These are phyloP conservation scores for Claviceps sp. DNA, from an alignment of 2,329 filamentous ascomycete genomes.

Conservation along the genomic window DNA sequence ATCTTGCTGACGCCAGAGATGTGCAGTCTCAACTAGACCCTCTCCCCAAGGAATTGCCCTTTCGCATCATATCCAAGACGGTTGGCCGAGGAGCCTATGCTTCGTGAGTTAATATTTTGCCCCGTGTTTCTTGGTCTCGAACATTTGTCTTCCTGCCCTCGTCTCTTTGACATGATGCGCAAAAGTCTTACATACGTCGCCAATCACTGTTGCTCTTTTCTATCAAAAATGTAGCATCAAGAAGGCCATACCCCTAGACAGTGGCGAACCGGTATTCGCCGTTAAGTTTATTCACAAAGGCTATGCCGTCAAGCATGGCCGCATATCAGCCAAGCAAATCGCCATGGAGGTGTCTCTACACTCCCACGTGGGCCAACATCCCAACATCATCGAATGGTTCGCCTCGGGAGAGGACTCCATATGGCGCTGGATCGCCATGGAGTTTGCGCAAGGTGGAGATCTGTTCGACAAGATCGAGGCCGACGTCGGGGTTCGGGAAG, in stretches of 20 bases:
- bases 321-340: slow-evolving; percentile 78
- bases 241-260: slow-evolving; percentile 68
- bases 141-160: neutral
- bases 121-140: neutral
- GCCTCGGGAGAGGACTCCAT: slow-evolving; percentile 69
- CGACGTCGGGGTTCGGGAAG: slow-evolving; percentile 83
- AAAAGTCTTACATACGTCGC: neutral
- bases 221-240: slow-evolving; percentile 52
- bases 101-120: slow-evolving; percentile 46
- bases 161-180: neutral
- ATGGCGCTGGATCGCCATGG: slow-evolving; percentile 98
- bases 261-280: slow-evolving; percentile 67
- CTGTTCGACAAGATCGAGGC: slow-evolving; percentile 99
- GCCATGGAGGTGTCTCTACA: slow-evolving; percentile 86
- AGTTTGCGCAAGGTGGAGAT: slow-evolving; percentile 87
- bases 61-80: slow-evolving; percentile 89
- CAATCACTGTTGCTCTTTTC: slow-evolving; percentile 3
- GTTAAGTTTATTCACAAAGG: slow-evolving; percentile 99
- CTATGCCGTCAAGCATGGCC: slow-evolving; percentile 79
- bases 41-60: slow-evolving; percentile 72
- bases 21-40: slow-evolving; percentile 74
- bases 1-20: slow-evolving; percentile 10
- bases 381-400: slow-evolving; percentile 89
- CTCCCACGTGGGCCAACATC: slow-evolving; percentile 74
- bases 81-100: slow-evolving; percentile 96